Evolutionary conservation across 805 yeast species (phyloP), one percentile per base, ranked within the genome.

Genomic region (Maudiozyma bulderi): DNA sequence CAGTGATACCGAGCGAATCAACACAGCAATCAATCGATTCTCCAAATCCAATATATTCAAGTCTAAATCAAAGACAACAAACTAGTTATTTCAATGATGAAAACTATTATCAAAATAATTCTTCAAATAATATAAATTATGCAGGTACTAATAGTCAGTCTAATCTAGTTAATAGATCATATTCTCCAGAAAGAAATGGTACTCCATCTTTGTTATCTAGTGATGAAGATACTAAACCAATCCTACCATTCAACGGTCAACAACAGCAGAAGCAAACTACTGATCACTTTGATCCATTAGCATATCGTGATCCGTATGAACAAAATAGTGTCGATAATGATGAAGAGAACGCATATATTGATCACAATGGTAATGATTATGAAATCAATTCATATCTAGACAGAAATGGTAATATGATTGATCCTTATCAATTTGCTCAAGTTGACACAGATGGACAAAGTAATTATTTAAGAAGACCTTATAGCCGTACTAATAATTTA

Each of bases 341-440:
- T 20, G 31, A 10, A 14, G 67, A 62, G 50, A 54, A 56, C 1
- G 69, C 64, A 48, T 62, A 58, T 47, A 55, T 64, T 8, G 69
- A 65, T 47, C 66, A 60, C 40, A 56, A 53, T 40, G 70, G 70
- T 37, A 68, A 66, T 47, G 68, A 66, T 41, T 66, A 66, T 45
- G 64, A 60, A 47, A 61, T 66, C 39, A 62, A 62, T 45, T 61
- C 70, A 8, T 66, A 60, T 49, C 41, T 65, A 31, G 65, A 60
- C 42, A 62, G 57, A 43, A 54, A 65, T 42, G 69, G 68, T 39
- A 65, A 64, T 32, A 64, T 66, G 66, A 62, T 62, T 3, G 65
- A 66, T 51, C 70, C 70, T 8, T 66, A 65, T 47, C 52, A 14
- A 26, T 14, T 14, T 26, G 30, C 37, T 15, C 9, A 30, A 8